phyloP scores from a whole-genome alignment of 257 asterid species.

The Echium plantagineum region DNA sequence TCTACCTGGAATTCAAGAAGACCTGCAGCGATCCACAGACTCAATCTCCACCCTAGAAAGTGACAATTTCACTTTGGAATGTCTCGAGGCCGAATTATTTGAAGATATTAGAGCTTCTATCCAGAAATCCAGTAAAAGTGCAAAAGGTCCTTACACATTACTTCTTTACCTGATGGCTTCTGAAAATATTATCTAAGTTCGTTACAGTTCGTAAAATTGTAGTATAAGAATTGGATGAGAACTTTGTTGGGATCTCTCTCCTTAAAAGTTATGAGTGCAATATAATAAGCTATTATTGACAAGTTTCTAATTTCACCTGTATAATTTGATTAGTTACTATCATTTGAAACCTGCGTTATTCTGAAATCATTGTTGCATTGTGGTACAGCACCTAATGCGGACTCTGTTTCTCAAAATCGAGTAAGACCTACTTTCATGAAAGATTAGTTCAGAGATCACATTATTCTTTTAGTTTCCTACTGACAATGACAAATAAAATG shows the following conservation, averaged over 20 bases:
- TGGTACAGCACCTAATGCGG: slow-evolving; percentile 43
- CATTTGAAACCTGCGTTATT: too few species aligned
- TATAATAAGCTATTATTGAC: too few species aligned
- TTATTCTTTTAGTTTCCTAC: not conserved
- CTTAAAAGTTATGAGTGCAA: not conserved
- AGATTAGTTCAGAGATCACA: too few species aligned
- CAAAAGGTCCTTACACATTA: too few species aligned
- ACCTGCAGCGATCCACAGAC: slow-evolving; percentile 54
- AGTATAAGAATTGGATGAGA: not conserved
- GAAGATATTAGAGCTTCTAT: slow-evolving; percentile 94
- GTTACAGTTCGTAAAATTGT: not conserved
- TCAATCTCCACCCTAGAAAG: slow-evolving; percentile 67
- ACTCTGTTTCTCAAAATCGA: slow-evolving; percentile 29
- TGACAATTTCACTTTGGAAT: slow-evolving; percentile 41
- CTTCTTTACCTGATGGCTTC: slow-evolving; percentile 9
- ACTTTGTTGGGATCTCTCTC: too few species aligned
- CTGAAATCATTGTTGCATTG: not conserved
- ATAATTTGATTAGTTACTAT: too few species aligned
- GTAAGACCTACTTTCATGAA: too few species aligned
- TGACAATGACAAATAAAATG: too few species aligned
- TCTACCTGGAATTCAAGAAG: slow-evolving; percentile 74
- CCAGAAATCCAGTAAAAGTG: slow-evolving; percentile 66
- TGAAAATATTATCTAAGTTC: not conserved
- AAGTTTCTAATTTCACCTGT: not conserved
- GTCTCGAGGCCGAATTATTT: slow-evolving; percentile 71